Percentiles rank a stretch among this genome's conserved stretches.
Conservation (phyloP, 768 basidiomycete genomes). For the Tylopilus cervinicoccineus region DNA sequence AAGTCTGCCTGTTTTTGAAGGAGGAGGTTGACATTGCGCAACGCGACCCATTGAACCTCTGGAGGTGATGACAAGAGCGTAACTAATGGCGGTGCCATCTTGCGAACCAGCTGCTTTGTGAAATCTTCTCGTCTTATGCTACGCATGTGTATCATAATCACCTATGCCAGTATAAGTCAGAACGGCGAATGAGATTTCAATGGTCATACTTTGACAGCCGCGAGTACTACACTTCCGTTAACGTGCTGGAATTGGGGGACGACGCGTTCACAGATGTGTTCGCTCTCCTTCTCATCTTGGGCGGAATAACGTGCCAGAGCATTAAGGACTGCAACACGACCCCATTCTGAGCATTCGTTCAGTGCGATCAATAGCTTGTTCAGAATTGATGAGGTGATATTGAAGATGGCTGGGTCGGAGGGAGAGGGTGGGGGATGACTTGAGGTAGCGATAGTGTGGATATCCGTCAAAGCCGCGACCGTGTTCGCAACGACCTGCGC, state of each 20-base stretch:
- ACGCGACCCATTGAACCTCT: slow-evolving; percentile 97
- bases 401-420: slow-evolving; percentile 67
- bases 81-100: slow-evolving; percentile 96
- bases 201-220: slow-evolving; percentile 79
- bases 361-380: slow-evolving; percentile 91
- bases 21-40: slow-evolving; percentile 94
- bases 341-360: slow-evolving; percentile 99
- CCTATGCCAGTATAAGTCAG: slow-evolving; percentile 41
- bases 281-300: slow-evolving; percentile 89
- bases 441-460: slow-evolving; percentile 68
- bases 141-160: slow-evolving; percentile 97
- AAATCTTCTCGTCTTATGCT: slow-evolving; percentile 78
- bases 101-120: slow-evolving; percentile 78
- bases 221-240: slow-evolving; percentile 94
- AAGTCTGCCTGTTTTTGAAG: slow-evolving; percentile 91
- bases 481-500: slow-evolving; percentile 94
- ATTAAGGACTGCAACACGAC: slow-evolving; percentile 87
- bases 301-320: slow-evolving; percentile 82
- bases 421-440: slow-evolving; percentile 46
- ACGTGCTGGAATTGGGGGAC: slow-evolving; percentile 98
- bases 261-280: slow-evolving; percentile 98
- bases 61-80: slow-evolving; percentile 95
- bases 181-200: not conserved
- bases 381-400: slow-evolving; percentile 77
- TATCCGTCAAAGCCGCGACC: slow-evolving; percentile 88